Percentiles rank a stretch among this genome's conserved stretches.
These are phyloP conservation scores for Ustilago curta DNA, from an alignment of 1,284 basidiomycete genomes.

Conservation along the genomic window DNA sequence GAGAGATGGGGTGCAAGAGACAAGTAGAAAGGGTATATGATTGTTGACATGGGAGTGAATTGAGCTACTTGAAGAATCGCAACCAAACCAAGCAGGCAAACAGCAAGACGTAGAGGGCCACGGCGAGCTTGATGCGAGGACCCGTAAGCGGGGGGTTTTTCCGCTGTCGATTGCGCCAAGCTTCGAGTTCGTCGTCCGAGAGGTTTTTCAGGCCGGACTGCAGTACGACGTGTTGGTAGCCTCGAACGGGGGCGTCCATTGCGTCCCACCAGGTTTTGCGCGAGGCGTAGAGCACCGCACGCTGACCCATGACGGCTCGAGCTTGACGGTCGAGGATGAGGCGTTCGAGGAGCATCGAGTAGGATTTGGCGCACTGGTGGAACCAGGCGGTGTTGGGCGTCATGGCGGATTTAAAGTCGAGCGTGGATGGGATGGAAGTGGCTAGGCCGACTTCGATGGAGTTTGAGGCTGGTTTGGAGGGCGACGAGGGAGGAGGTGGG, in stretches of 20 bases:
- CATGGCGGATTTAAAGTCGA: constrained; percentile 68
- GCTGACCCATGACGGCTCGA: constrained; percentile 71
- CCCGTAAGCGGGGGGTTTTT: constrained; percentile 60
- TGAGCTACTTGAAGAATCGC: constrained; percentile 17
- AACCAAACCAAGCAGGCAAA: constrained; percentile 44
- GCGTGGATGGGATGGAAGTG: constrained; percentile 47
- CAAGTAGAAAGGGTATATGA: constrained; percentile 11
- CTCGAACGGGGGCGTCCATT: constrained; percentile 74
- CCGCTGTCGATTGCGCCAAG: constrained; percentile 56
- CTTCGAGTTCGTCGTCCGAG: constrained; percentile 63
- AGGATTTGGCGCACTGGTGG: constrained; percentile 69
- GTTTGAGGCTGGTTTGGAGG: background rate
- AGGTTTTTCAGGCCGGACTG: constrained; percentile 50
- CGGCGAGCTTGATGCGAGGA: constrained; percentile 42
- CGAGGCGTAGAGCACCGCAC: constrained; percentile 70
- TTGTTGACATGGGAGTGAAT: background rate
- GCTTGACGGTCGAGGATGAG: constrained; percentile 68
- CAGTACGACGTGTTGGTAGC: constrained; percentile 71
- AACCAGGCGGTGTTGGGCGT: constrained; percentile 68
- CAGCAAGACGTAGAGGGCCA: constrained; percentile 53
- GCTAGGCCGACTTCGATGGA: constrained; percentile 31
- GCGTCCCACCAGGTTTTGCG: constrained; percentile 74
- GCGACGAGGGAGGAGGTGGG: constrained; percentile 4
- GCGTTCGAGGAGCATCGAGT: constrained; percentile 71
- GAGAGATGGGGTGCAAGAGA: background rate